A percentile compares a stretch with the other conserved stretches of the same genome.
Conservation (phyloP, 768 basidiomycete genomes). For the Mycena filopes region DNA sequence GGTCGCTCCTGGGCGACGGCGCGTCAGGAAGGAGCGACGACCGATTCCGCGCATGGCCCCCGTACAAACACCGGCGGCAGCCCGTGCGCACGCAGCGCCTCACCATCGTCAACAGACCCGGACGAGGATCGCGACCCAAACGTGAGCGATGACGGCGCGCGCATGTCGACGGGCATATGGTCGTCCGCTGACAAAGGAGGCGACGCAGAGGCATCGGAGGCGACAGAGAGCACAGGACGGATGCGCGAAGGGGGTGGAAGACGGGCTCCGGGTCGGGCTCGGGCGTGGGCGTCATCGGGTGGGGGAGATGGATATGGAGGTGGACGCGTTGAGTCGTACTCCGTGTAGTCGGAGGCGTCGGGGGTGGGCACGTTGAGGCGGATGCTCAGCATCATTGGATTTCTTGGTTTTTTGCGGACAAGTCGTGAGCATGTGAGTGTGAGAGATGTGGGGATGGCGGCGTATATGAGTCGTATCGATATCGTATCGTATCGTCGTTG, state of each 20-base stretch:
- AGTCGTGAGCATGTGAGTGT: too few relatives aligned
- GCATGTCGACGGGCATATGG: conserved; percentile 36
- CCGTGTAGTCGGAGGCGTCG: too few relatives aligned
- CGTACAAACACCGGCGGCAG: conserved; percentile 51
- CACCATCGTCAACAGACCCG: conserved; percentile 23
- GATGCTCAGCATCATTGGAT: too few relatives aligned
- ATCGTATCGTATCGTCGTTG: too few relatives aligned
- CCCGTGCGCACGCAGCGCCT: conserved; percentile 2
- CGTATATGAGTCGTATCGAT: too few relatives aligned
- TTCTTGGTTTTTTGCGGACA: too few relatives aligned
- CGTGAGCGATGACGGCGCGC: conserved; percentile 52
- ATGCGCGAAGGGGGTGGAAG: conserved; percentile 61
- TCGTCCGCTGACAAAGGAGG: conserved; percentile 41
- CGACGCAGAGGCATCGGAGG: conserved; percentile 29
- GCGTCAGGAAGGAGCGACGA: conserved; percentile 39
- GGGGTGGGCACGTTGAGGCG: too few relatives aligned
- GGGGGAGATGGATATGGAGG: too few relatives aligned
- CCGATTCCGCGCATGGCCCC: conserved; percentile 36
- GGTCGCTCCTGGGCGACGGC: conserved; percentile 33
- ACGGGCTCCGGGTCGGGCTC: conserved; percentile 66
- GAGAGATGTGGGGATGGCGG: too few relatives aligned
- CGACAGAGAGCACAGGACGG: conserved; percentile 13
- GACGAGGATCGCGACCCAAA: conserved; percentile 49
- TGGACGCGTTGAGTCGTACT: too few relatives aligned
- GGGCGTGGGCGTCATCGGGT: conserved; percentile 67